Base-by-base conservation (phyloP, 441 rosid genomes). In the Francoa sonchifolia region DNA sequence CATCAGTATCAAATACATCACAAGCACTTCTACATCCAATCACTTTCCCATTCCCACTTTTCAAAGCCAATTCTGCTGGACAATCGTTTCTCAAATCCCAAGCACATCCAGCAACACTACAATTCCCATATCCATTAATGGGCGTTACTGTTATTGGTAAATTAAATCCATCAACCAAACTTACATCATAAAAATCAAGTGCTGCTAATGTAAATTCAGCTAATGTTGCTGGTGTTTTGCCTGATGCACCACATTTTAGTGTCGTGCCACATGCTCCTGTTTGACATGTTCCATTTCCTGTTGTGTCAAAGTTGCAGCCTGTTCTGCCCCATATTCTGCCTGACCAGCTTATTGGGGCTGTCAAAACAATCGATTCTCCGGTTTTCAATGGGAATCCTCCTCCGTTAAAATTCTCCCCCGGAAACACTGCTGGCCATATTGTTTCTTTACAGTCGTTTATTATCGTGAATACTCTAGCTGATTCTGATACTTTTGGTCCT, bases 321-420 rank as follows among this genome's bases (percentile, higher is more conserved):
- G 70, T 72, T 65, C 95, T 66, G 18, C 70, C 96, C 98, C 98
- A 90, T 6, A 89, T 79, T 34, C 95, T 67, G 2, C 97, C 97
- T 6, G 61, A 50, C 97, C 97, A 89, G 2, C 82, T 77, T 0
- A 67, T 79, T 0, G 94, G 94, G 11, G 97, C 88, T 0, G 21
- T 35, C 54, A 72, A 66, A 1, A 76, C 81, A 0, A 76, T 49
- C 5, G 93, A 82, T 42, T 90, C 87, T 20, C 75, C 85, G 2
- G 90, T 1, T 55, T 71, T 79, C 1, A 90, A 48, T 14, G 34
- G 38, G 38, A 86, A 68, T 31, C 98, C 93, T 3, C 96, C 93
- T 0, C 78, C 87, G 9, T 68, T 59, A 67, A 79, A 84, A 61
- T 62, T 63, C 0, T 80, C 95, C 0, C 93, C 98, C 0, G 87